Percentiles rank a stretch among this genome's conserved stretches.
phyloP scores from a whole-genome alignment of 2,329 filamentous ascomycete species.

The Teratosphaeria viscida region DNA sequence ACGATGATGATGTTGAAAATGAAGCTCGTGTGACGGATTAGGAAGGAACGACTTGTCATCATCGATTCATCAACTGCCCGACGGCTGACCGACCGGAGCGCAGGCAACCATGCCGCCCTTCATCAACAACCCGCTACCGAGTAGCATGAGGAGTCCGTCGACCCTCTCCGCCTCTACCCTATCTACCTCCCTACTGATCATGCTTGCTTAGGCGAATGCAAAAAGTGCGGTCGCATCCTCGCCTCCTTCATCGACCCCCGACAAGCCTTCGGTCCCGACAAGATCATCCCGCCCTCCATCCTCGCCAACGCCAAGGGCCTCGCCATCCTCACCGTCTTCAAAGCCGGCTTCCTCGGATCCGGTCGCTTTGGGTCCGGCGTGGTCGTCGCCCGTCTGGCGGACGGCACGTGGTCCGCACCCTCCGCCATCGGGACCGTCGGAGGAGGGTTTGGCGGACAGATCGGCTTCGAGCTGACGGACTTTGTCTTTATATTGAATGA shows the following conservation, averaged over 20 bases:
- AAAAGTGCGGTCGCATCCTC: constrained; percentile 92
- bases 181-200: constrained; percentile 3
- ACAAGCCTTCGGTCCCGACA: constrained; percentile 90
- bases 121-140: constrained; percentile 45
- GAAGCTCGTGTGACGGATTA: neutral
- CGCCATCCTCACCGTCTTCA: constrained; percentile 75
- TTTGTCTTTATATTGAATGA: constrained; percentile 99
- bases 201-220: constrained; percentile 70
- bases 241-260: constrained; percentile 87
- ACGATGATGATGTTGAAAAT: neutral
- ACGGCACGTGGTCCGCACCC: constrained; percentile 72
- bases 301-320: constrained; percentile 88
- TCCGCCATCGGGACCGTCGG: constrained; percentile 72
- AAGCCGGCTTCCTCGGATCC: constrained; percentile 76
- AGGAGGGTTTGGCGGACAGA: constrained; percentile 74
- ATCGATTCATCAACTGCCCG: neutral
- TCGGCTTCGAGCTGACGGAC: constrained; percentile 79
- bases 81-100: neutral
- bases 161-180: neutral
- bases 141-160: constrained; percentile 42
- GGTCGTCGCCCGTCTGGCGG: constrained; percentile 66
- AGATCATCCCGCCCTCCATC: constrained; percentile 85
- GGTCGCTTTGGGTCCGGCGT: constrained; percentile 73
- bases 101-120: constrained; percentile 32
- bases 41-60: neutral